Evolutionary conservation across 169 alveolate genomes (phyloP), one percentile per base, ranked within the genome.

Genomic region (Plasmodium sp.): DNA sequence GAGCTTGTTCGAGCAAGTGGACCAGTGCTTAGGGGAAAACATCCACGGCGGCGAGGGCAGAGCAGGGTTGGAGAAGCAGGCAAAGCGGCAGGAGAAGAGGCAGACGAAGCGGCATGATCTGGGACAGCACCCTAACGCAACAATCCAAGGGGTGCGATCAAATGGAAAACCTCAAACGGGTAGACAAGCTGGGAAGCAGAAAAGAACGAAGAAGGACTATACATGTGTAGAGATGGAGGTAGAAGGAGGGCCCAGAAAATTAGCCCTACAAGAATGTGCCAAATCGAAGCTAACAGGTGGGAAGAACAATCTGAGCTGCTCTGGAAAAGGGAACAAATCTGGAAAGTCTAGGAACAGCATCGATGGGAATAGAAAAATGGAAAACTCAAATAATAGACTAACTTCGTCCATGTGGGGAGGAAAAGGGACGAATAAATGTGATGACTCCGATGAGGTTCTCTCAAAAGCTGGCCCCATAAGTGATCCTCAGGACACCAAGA

Each of bases 1-100:
- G 22, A 51, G 34, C 82, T 39, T 83, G 22, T 51, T 83, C 51
- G 82, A 31, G 27, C 34, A 83, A 71, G 92, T 83, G 18, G 83
- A 83, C 12, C 71, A 18, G 48, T 83, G 83, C 39, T 54, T 83
- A 43, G 39, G 12, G 33, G 83, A 4, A 4, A 18, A 83, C 2
- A 6, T 39, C 12, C 3, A 14, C 31, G 27, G 3, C 31, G 79
- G n/a, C n/a, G 51, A 71, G 33, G 12, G 22, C 51, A 58, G 51
- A 36, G 51, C 31, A 36, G 27, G 48, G 31, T 41, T 83, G 48
- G 48, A 51, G 22, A 51, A 5, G 45, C 45, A 39, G 45, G 45
- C 0, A 7, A 39, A 39, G 45, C 4, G 45, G 7, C 45, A 39
- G 45, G 45, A 39, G 9, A 39, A 39, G 45, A 1, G 45, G 45